These are phyloP conservation scores for Gossypium sturtianum DNA, from an alignment of 345 rosid genomes.

Conservation along the genomic window DNA sequence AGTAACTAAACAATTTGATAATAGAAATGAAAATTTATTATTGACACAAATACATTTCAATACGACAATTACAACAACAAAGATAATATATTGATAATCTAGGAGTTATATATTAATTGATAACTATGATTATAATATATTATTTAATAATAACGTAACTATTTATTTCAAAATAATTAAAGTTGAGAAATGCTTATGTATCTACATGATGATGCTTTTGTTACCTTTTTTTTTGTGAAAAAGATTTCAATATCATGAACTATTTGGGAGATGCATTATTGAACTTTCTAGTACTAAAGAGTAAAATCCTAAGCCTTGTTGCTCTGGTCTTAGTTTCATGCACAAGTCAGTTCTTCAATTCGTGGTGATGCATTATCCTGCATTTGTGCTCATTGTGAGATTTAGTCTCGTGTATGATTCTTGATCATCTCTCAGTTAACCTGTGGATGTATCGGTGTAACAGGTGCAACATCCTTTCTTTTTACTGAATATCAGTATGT, in stretches of 20 bases:
- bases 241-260: not conserved
- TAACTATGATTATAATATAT: not conserved
- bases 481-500: slow-evolving; percentile 55
- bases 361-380: not conserved
- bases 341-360: not conserved
- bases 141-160: not conserved
- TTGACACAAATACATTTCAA: not conserved
- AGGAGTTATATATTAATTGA: not conserved
- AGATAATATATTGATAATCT: not conserved
- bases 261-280: not conserved
- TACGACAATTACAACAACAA: too few species aligned
- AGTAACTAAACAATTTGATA: not conserved
- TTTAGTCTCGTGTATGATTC: not conserved
- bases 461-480: slow-evolving; percentile 59
- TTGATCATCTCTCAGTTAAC: not conserved
- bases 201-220: not conserved
- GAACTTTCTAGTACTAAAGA: not conserved
- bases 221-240: not conserved
- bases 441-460: not conserved
- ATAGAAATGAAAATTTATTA: not conserved
- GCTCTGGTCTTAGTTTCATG: not conserved
- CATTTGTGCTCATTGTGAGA: not conserved
- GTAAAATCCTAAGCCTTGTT: not conserved
- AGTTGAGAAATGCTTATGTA: not conserved
- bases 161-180: not conserved